Percentiles rank a stretch among this genome's conserved stretches.
phyloP scores from a whole-genome alignment of 192 early-diverging fungal genomes.

The Entophlyctis helioformis region DNA sequence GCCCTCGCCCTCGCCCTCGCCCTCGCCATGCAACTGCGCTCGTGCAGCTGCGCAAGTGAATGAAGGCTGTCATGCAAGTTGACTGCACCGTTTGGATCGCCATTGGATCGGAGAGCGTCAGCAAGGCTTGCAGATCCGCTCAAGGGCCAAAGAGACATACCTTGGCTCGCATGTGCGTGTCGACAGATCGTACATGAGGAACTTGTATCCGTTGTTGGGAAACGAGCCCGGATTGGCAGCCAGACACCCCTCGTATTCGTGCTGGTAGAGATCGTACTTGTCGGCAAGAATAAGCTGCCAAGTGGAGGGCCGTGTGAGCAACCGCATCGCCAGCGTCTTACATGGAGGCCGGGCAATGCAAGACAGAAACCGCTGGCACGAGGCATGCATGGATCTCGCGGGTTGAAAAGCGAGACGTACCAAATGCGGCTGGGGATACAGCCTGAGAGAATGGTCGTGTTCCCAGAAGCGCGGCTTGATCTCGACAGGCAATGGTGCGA shows the following conservation, averaged over 20 bases:
- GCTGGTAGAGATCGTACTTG: conserved; percentile 63
- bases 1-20: too few relatives aligned
- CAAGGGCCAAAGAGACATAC: conserved; percentile 2
- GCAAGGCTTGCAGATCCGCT: too few relatives aligned
- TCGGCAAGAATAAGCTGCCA: conserved; percentile 72
- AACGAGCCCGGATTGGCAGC: conserved; percentile 73
- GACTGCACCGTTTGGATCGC: too few relatives aligned
- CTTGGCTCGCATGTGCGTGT: conserved; percentile 8
- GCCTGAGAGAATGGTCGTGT: conserved; percentile 67
- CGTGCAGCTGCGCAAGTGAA: too few relatives aligned
- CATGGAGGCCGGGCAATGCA: not conserved
- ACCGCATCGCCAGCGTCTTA: not conserved
- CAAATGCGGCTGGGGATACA: conserved; percentile 82
- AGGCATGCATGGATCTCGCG: not conserved
- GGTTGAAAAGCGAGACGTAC: conserved; percentile 25
- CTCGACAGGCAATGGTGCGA: conserved; percentile 67
- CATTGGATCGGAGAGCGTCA: too few relatives aligned
- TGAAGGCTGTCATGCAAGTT: too few relatives aligned
- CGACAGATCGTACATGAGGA: conserved; percentile 65
- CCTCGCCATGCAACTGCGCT: too few relatives aligned
- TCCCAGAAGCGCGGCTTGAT: conserved; percentile 71
- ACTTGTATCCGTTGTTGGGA: conserved; percentile 46
- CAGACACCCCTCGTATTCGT: conserved; percentile 64
- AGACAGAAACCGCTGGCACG: not conserved
- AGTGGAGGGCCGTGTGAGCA: not conserved